Evolutionary conservation across 148 eudicot species (phyloP), one percentile per base, ranked within the genome.

Genomic region (Fagopyrum esculentum): DNA sequence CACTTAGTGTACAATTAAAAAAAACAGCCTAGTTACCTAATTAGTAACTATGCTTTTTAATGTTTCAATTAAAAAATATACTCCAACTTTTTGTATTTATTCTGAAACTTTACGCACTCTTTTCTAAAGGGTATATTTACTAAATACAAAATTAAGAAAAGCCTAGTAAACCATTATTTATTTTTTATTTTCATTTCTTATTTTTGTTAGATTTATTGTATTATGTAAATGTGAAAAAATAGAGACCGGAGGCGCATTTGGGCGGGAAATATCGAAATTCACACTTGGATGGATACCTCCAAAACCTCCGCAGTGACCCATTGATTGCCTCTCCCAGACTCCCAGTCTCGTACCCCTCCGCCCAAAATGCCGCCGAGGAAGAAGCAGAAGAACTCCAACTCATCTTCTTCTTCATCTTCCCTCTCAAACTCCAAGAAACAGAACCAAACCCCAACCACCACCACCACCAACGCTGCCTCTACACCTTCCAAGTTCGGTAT

Each of bases 401-500:
- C 71, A 5, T 16, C 71, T 66, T 66, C 70, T 64, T 64, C 71
- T 43, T 69, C 81, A 15, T 77, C 84, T 54, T 78, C 93, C 6
- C 80, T 75, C 72, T 75, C 86, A 19, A 72, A 81, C 11, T 77
- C 92, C 5, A 89, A 88, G 83, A 91, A 91, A 80, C 48, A 88
- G 9, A 83, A 82, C 16, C 89, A 79, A 47, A 80, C 74, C 49
- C 85, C 68, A 26, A 77, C 71, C 0, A 63, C 69, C 1, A 66
- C 54, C 52, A 17, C 54, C 74, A 19, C 35, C 22, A 4, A 10
- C 66, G 35, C 51, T 43, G 55, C 71, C 55, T 86, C 97, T 12
- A 89, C 91, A 73, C 87, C 91, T 48, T 49, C 84, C 8, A 92
- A 92, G 74, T 95, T 88, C 76, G 98, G 98, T 6, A 95, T 95